Conservation (phyloP, 345 rosid genomes). For the Syzygium aqueum region DNA sequence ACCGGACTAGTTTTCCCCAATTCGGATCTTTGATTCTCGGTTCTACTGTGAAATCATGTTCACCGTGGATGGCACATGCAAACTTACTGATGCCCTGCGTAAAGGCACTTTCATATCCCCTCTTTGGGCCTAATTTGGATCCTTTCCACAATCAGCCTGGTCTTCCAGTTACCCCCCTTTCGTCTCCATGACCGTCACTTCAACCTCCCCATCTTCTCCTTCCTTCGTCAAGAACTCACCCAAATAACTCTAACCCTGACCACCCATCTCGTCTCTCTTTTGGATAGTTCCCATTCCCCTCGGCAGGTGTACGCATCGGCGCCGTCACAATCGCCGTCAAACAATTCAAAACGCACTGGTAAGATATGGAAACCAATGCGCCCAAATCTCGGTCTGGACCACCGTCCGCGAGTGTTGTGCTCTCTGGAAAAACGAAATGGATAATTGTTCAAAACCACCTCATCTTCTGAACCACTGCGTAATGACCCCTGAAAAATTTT, state of each 20-base stretch:
- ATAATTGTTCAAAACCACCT: not conserved
- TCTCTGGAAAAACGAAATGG: not conserved
- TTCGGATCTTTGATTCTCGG: too few species aligned
- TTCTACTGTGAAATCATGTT: too few species aligned
- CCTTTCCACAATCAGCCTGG: conserved; percentile 4
- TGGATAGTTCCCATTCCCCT: not conserved
- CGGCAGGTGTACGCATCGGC: not conserved
- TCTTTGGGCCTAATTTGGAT: not conserved
- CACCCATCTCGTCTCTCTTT: conserved; percentile 4
- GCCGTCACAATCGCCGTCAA: not conserved
- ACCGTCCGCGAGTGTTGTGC: not conserved
- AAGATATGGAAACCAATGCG: not conserved
- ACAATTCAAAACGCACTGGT: not conserved
- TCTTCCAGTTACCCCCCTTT: conserved; percentile 2
- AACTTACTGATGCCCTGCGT: not conserved
- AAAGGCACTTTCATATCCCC: not conserved
- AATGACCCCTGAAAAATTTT: rapidly evolving
- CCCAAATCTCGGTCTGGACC: not conserved
- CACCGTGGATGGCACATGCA: not conserved
- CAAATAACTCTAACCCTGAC: conserved; percentile 13
- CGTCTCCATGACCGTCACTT: conserved; percentile 11
- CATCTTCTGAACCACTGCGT: not conserved
- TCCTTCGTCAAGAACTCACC: conserved; percentile 13
- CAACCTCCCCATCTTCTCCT: conserved; percentile 12
- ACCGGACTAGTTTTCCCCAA: too few species aligned